A percentile compares a stretch with the other conserved stretches of the same genome.
Conservation (phyloP, 768 basidiomycete genomes). For the Boletus pseudopeckii region DNA sequence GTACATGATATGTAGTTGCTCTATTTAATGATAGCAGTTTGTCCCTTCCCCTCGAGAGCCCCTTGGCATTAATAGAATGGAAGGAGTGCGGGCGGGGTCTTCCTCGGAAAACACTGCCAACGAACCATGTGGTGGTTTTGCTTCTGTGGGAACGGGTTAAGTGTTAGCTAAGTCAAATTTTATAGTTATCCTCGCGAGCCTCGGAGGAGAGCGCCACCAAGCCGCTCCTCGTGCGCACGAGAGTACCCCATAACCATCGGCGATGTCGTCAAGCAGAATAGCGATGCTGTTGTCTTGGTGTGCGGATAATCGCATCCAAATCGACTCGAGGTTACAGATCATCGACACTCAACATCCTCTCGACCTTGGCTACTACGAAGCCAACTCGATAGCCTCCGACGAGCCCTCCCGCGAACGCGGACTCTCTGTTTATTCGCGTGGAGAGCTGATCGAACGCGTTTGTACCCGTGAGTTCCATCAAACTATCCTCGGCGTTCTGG, state of each 20-base stretch:
- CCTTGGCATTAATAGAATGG: constrained; percentile 5
- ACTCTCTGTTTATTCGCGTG: constrained; percentile 25
- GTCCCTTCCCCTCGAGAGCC: neutral
- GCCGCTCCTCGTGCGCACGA: neutral
- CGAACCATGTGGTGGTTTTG: no score
- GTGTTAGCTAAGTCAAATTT: constrained; percentile 24
- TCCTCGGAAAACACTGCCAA: no score
- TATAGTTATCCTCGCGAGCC: constrained; percentile 19
- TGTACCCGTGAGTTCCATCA: constrained; percentile 29
- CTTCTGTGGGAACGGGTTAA: neutral
- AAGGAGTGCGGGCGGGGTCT: neutral
- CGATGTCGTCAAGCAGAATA: constrained; percentile 21
- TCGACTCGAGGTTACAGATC: constrained; percentile 46
- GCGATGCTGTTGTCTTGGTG: constrained; percentile 47
- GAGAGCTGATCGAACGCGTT: constrained; percentile 19
- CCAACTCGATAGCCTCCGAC: no score
- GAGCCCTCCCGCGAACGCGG: constrained; percentile 11
- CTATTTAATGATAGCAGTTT: constrained; percentile 2
- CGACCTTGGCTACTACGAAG: neutral
- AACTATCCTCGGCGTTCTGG: constrained; percentile 7
- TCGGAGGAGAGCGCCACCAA: constrained; percentile 18
- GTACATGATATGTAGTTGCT: neutral
- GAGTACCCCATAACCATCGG: neutral
- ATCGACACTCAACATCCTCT: constrained; percentile 2
- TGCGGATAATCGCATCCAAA: constrained; percentile 38